Evolutionary conservation across 2,329 filamentous ascomycete species (phyloP).

Genomic region (Aspergillus fructus): DNA sequence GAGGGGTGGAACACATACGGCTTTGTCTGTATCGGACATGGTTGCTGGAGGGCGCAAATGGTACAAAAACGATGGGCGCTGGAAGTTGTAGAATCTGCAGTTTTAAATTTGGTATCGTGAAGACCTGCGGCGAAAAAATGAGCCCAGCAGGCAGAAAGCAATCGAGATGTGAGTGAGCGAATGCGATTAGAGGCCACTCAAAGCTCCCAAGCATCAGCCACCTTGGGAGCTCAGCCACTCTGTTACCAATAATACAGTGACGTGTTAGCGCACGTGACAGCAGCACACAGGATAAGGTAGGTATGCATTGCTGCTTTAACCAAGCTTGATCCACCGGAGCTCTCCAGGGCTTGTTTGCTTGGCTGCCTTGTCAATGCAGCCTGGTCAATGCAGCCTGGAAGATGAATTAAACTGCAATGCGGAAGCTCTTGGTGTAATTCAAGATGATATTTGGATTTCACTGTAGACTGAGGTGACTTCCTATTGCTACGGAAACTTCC

Average conservation of each 20-base stretch:
- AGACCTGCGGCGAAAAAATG: conserved; percentile 21
- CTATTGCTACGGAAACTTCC: not conserved
- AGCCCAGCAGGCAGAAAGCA: conserved; percentile 25
- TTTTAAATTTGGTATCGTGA: not conserved
- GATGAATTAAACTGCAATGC: not conserved
- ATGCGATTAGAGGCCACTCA: conserved; percentile 12
- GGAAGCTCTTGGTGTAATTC: not conserved
- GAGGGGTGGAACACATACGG: conserved; percentile 23
- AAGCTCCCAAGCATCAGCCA: conserved; percentile 17
- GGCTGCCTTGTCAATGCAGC: not conserved
- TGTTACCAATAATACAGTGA: conserved; percentile 13
- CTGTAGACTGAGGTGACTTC: not conserved
- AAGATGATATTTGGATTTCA: conserved; percentile 10
- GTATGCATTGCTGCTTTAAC: not conserved
- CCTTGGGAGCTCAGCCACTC: conserved; percentile 1
- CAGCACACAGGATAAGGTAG: not conserved
- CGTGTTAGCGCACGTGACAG: conserved; percentile 19
- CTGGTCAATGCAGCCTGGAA: not conserved
- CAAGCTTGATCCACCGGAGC: not conserved
- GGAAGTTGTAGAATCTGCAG: conserved; percentile 11
- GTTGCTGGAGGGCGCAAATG: not conserved
- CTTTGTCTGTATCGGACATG: conserved; percentile 41
- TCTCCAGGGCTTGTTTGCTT: not conserved
- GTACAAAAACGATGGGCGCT: not conserved
- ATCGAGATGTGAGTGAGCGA: conserved; percentile 10